Base-by-base conservation (phyloP, 441 rosid genomes). In the Aquilaria agallochum region DNA sequence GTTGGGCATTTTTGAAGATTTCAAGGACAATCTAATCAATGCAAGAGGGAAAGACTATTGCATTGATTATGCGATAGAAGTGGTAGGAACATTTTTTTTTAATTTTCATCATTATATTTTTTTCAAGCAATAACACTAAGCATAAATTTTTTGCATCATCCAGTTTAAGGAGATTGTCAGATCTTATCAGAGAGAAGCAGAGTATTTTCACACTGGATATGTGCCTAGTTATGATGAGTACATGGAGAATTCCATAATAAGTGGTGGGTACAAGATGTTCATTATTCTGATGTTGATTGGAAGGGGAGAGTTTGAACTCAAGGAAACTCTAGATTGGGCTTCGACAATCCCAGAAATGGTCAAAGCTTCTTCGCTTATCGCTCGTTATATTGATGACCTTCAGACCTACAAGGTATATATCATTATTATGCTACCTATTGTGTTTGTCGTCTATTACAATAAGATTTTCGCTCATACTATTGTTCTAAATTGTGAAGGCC, bases 301-400 rank as follows among this genome's bases (percentile, higher is more conserved):
- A 1, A 60, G 75, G 67, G 69, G 49, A 42, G 57, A 74, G 0
- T 12, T 64, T 46, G 68, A 57, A n/a, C 34, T 64, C 3, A 11
- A 66, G 44, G 67, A 75, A 2, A 60, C 47, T 9, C 75, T 72
- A 42, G 56, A 75, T 0, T 75, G 76, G 76, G 0, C 65, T 9
- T 31, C 9, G 0, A 51, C 5, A 2, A 2, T 55, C 9, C 76
- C 79, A 12, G 71, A 57, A 31, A 60, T 70, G 3, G 1, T 65
- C 1, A 13, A 8, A 10, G 66, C 71, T 5, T 30, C 71, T 4
- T 3, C 48, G 0, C 44, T 31, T 34, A n/a, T 59, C 1, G 30
- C 54, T 11, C 58, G 81, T 14, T 55, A 67, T 20, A 58, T 62
- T 56, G 68, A 77, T 62, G 78, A 71, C 42, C 56, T 71, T 4